Evolutionary conservation across 1,284 basidiomycete genomes (phyloP).

Genomic region (Sporisorium exsertum): DNA sequence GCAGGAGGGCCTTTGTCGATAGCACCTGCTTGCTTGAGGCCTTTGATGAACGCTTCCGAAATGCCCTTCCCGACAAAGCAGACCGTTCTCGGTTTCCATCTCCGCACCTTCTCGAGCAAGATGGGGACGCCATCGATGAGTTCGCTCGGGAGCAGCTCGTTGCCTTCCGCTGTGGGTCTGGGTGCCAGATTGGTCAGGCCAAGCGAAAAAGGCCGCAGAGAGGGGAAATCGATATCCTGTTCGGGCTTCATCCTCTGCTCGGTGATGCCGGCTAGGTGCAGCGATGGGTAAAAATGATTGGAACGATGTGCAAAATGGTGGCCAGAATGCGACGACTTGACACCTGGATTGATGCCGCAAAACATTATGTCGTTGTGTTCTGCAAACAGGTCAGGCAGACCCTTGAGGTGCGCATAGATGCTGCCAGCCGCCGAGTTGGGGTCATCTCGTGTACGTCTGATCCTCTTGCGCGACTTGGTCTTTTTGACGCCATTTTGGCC

Average conservation of each 20-base stretch:
- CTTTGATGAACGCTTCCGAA: conserved; percentile 40
- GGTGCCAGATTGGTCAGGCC: conserved; percentile 47
- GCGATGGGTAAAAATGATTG: conserved; percentile 52
- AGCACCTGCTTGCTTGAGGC: conserved; percentile 34
- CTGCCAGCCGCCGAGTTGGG: conserved; percentile 42
- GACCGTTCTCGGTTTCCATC: conserved; percentile 38
- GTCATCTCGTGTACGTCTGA: conserved; percentile 35
- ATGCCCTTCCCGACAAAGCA: conserved; percentile 54
- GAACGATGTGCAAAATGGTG: conserved; percentile 53
- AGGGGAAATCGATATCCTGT: conserved; percentile 42
- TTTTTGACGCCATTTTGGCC: neutral
- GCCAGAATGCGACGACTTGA: conserved; percentile 36
- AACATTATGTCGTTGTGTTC: conserved; percentile 46
- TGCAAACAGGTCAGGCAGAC: conserved; percentile 38
- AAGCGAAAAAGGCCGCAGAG: conserved; percentile 27
- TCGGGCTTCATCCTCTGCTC: conserved; percentile 37
- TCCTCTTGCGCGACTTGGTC: conserved; percentile 31
- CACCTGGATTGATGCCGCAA: conserved; percentile 57
- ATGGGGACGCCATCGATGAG: conserved; percentile 43
- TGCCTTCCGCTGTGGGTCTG: conserved; percentile 48
- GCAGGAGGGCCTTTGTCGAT: conserved; percentile 4
- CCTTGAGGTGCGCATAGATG: conserved; percentile 40
- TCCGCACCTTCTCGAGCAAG: conserved; percentile 34
- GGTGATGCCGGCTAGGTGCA: conserved; percentile 46
- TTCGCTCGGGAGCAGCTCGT: conserved; percentile 42